Conservation (phyloP, 208 protist genomes). For the Blastocrithidia nonstop region DNA sequence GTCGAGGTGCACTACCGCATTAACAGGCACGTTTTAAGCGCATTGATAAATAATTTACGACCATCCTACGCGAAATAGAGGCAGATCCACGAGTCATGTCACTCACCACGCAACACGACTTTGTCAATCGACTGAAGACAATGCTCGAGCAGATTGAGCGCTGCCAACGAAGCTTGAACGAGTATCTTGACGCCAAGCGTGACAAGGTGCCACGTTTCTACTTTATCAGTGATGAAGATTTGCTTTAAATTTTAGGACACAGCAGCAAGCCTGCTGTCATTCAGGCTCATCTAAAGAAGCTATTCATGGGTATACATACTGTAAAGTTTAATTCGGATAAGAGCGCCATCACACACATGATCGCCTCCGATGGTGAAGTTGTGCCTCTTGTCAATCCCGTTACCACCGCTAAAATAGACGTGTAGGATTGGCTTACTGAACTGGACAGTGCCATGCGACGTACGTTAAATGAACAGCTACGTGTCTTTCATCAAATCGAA, state of each 20-base stretch:
- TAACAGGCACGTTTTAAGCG: constrained; percentile 92
- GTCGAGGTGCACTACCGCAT: constrained; percentile 88
- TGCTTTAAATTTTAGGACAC: constrained; percentile 95
- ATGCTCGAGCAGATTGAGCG: constrained; percentile 92
- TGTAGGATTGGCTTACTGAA: constrained; percentile 88
- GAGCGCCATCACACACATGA: constrained; percentile 81
- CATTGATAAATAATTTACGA: constrained; percentile 92
- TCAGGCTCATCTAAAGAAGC: constrained; percentile 87
- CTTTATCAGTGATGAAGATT: constrained; percentile 97
- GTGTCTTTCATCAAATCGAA: constrained; percentile 25
- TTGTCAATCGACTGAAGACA: constrained; percentile 69
- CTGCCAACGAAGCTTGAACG: constrained; percentile 92
- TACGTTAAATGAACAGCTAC: constrained; percentile 61
- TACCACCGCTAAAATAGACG: constrained; percentile 73
- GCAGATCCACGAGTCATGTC: constrained; percentile 86
- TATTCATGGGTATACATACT: constrained; percentile 88
- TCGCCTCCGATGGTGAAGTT: constrained; percentile 74
- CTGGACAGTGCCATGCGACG: constrained; percentile 77
- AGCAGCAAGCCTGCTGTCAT: constrained; percentile 85
- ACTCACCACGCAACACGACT: constrained; percentile 64
- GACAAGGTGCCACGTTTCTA: constrained; percentile 92
- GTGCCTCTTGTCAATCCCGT: constrained; percentile 58
- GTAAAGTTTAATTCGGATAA: constrained; percentile 68
- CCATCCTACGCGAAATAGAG: constrained; percentile 82
- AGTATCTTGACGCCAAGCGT: constrained; percentile 97